These are phyloP conservation scores for Rhodotorula sp. DNA, from an alignment of 1,284 basidiomycete genomes.

Conservation along the genomic window DNA sequence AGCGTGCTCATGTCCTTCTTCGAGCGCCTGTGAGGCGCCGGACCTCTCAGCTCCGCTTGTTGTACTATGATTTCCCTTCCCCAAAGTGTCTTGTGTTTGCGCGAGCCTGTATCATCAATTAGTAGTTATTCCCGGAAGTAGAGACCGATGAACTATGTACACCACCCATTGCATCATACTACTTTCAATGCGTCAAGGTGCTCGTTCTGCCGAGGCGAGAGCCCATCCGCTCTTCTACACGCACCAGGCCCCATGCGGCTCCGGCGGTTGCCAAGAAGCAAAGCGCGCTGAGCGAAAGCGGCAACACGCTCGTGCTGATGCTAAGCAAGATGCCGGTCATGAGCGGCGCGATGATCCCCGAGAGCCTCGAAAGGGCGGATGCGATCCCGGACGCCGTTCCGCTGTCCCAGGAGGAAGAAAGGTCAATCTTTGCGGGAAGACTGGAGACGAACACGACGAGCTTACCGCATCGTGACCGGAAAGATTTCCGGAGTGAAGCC, in stretches of 20 bases:
- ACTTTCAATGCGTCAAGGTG: too few species aligned
- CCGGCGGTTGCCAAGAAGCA: slow-evolving; percentile 66
- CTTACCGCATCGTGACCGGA: slow-evolving; percentile 15
- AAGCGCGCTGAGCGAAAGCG: slow-evolving; percentile 71
- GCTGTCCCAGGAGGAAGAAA: slow-evolving; percentile 56
- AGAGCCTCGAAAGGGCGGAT: slow-evolving; percentile 82
- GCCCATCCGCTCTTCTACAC: slow-evolving; percentile 1
- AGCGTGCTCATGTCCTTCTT: slow-evolving; percentile 20
- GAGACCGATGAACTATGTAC: too few species aligned
- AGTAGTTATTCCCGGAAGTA: too few species aligned
- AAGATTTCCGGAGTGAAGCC: slow-evolving; percentile 42
- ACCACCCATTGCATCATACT: too few species aligned
- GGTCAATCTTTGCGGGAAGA: neutral
- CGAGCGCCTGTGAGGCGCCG: neutral
- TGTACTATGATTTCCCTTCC: too few species aligned
- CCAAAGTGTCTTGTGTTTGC: too few species aligned
- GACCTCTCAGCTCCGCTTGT: too few species aligned
- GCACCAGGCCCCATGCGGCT: slow-evolving; percentile 48
- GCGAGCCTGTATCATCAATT: too few species aligned
- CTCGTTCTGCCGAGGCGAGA: too few species aligned
- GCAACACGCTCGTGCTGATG: slow-evolving; percentile 63
- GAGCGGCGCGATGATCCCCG: slow-evolving; percentile 86
- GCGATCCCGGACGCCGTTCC: slow-evolving; percentile 90
- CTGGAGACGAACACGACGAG: neutral
- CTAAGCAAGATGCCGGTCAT: slow-evolving; percentile 73